Percentiles rank a stretch among this genome's conserved stretches.
phyloP scores from a whole-genome alignment of 2,329 filamentous ascomycete species.

The Colletotrichum truncatum region DNA sequence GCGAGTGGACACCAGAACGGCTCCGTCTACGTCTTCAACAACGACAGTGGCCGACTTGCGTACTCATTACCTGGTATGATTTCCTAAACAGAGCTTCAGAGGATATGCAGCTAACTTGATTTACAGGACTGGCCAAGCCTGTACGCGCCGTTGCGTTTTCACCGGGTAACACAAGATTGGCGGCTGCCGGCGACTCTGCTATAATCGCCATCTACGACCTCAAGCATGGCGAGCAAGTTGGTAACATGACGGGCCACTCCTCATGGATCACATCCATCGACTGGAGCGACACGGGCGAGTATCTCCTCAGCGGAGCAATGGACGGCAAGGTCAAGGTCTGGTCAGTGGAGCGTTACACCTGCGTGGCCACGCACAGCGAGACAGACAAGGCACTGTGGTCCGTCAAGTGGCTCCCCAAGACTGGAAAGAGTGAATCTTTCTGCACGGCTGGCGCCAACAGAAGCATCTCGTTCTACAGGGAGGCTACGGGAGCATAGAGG shows the following conservation, averaged over 20 bases:
- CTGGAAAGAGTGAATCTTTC: conserved; percentile 74
- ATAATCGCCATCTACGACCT: conserved; percentile 95
- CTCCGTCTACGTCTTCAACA: conserved; percentile 93
- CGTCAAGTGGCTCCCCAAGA: conserved; percentile 84
- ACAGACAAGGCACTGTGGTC: conserved; percentile 87
- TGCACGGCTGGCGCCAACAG: conserved; percentile 80
- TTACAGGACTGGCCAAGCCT: conserved; percentile 81
- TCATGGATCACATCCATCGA: conserved; percentile 92
- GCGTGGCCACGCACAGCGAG: conserved; percentile 94
- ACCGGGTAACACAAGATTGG: conserved; percentile 83
- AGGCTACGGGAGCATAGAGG: conserved; percentile 71
- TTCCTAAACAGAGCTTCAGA: too few species aligned
- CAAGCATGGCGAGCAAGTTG: conserved; percentile 89
- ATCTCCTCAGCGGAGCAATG: conserved; percentile 85
- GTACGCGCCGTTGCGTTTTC: conserved; percentile 90
- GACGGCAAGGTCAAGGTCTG: conserved; percentile 97
- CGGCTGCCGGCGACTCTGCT: conserved; percentile 88
- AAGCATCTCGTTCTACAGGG: conserved; percentile 83
- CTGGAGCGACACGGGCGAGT: conserved; percentile 94
- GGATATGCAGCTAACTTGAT: background rate
- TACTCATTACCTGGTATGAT: conserved; percentile 82
- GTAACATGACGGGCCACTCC: conserved; percentile 80
- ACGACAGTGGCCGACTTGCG: conserved; percentile 83
- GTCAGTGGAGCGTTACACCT: conserved; percentile 84
- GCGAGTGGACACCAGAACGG: conserved; percentile 95